Base-by-base conservation (phyloP, 768 basidiomycete genomes). In the Phlegmacium glaucopus region DNA sequence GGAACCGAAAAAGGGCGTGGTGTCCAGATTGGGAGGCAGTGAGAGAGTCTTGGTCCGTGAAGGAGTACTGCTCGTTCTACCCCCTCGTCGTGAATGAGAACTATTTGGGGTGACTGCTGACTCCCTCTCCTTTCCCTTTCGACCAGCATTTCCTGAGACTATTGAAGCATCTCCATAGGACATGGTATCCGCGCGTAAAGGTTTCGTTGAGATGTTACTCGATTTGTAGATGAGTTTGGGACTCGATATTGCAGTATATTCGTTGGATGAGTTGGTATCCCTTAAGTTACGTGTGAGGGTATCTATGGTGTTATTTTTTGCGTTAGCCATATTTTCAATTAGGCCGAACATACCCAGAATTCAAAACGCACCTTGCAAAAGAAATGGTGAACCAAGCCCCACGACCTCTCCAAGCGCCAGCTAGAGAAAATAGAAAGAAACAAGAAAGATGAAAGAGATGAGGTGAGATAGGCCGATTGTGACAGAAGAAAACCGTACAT, bases 321-420 rank as follows among this genome's bases (percentile, higher is more conserved):
- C 1, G 45, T 48, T 36, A 49, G 30, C 34, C 46, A 29, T 40
- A 39, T 48, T 42, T 36, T 35, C 35, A 44, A 44, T 32, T 32
- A 17, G 44, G 32, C 44, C 17, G 16, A 39, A 27, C 11, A n/a
- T 10, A 34, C 32, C 11, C 10, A 6, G 30, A 48, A 40, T 34
- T 22, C 15, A 41, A 28, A 30, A 56, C 65, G 43, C 30, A 69
- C 71, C 59, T 63, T 69, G 68, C 47, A 69, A 59, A 58, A 70
- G 63, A 68, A 72, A 70, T 30, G 70, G 67, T 32, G 69, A 67
- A 52, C 67, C 69, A 26, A 71, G 60, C 39, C 54, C 49, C 50
- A 52, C 49, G 40, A 47, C 52, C 54, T 50, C 61, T 50, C 63
- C 60, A 53, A 49, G 47, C 48, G 54, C 47, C 61, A 61, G 63